A percentile compares a stretch with the other conserved stretches of the same genome.
phyloP scores from a whole-genome alignment of 73 alveolate species.

The Paraurostyla sp. region DNA sequence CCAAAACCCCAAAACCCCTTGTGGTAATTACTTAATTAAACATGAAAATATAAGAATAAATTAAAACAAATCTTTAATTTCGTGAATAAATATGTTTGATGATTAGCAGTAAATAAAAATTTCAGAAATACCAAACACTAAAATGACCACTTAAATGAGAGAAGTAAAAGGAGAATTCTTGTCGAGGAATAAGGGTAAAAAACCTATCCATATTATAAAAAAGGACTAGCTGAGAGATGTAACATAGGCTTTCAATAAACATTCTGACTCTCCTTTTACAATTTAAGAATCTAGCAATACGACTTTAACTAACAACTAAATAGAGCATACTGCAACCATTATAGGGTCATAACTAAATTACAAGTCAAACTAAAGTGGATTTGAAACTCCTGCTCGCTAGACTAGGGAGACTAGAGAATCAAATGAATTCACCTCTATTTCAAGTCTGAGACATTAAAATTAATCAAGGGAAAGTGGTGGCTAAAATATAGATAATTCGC shows the following conservation, averaged over 20 bases:
- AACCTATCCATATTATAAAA: neutral
- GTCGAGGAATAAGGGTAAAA: neutral
- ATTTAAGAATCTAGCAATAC: conserved; percentile 22
- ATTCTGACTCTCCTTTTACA: neutral
- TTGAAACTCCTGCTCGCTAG: conserved; percentile 33
- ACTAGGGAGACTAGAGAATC: conserved; percentile 23
- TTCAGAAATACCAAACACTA: neutral
- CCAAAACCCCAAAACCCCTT: no score
- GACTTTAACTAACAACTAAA: conserved; percentile 31
- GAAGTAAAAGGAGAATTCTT: neutral
- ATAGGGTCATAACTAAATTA: neutral
- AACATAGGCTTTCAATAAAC: neutral
- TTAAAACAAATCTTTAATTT: conserved; percentile 31
- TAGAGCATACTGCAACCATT: conserved; percentile 34
- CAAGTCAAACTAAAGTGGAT: conserved; percentile 33
- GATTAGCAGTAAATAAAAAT: neutral
- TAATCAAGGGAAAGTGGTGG: conserved; percentile 26
- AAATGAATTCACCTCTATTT: conserved; percentile 24
- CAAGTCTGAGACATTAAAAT: neutral
- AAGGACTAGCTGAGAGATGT: neutral
- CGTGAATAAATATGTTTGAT: conserved; percentile 48
- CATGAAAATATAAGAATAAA: no score
- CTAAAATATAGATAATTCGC: neutral
- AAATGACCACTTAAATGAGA: neutral
- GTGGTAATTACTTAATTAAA: no score